Evolutionary conservation across 148 eudicot genomes (phyloP).

Genomic region (Persicaria maculosa): DNA sequence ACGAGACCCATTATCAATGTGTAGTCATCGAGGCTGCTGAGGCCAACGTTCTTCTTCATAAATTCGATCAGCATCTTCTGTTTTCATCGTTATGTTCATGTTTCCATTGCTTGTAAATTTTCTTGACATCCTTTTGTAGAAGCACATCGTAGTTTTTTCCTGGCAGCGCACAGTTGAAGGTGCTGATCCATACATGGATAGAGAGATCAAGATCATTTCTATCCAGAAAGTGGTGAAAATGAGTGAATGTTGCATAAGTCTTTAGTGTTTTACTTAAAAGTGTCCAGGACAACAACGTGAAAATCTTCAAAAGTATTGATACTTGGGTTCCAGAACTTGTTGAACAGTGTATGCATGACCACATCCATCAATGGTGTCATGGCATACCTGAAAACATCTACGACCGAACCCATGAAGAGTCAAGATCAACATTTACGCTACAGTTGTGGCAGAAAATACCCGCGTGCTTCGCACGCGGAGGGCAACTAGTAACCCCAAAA

Average conservation of each 20-base stretch:
- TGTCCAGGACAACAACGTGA: slow-evolving; percentile 62
- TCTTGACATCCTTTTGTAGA: slow-evolving; percentile 35
- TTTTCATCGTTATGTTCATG: slow-evolving; percentile 20
- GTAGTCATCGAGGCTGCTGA: slow-evolving; percentile 45
- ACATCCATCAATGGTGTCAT: slow-evolving; percentile 42
- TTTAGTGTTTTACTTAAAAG: slow-evolving; percentile 44
- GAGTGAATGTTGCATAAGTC: not conserved
- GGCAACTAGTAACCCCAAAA: no score
- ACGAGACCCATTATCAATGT: slow-evolving; percentile 68
- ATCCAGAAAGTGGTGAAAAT: not conserved
- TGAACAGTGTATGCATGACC: slow-evolving; percentile 48
- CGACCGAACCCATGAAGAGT: not conserved
- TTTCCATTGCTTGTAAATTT: slow-evolving; percentile 36
- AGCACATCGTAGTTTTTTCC: slow-evolving; percentile 89
- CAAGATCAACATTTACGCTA: not conserved
- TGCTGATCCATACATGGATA: slow-evolving; percentile 29
- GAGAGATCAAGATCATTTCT: not conserved
- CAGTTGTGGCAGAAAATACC: not conserved
- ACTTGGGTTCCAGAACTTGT: slow-evolving; percentile 45
- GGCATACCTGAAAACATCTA: slow-evolving; percentile 27
- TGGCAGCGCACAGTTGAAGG: slow-evolving; percentile 73
- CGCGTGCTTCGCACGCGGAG: no score
- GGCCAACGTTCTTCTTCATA: slow-evolving; percentile 39
- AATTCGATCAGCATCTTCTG: slow-evolving; percentile 51
- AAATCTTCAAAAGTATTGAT: slow-evolving; percentile 52